phyloP scores from a whole-genome alignment of 2,329 filamentous ascomycete genomes.

The Stachybotrys echinatus region DNA sequence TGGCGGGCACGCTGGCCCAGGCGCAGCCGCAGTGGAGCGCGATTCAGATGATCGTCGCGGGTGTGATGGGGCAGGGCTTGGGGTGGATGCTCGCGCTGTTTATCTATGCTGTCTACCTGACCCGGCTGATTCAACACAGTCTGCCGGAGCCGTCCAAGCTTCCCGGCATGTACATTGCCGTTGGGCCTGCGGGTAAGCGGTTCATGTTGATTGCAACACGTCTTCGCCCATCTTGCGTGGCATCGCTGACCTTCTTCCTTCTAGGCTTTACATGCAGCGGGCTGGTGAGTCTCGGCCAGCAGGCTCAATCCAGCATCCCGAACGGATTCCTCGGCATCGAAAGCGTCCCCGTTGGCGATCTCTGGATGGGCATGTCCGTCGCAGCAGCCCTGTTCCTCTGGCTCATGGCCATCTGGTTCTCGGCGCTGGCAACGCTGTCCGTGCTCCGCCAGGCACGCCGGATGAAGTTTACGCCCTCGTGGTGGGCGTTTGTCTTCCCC shows the following conservation, averaged over 20 bases:
- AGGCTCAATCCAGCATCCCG: conserved; percentile 13
- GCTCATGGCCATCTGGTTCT: conserved; percentile 50
- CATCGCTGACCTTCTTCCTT: neutral
- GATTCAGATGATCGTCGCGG: conserved; percentile 46
- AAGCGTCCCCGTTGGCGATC: conserved; percentile 15
- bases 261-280: conserved; percentile 34
- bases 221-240: neutral
- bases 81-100: conserved; percentile 46
- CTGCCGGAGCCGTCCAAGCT: conserved; percentile 40
- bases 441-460: conserved; percentile 27
- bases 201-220: neutral
- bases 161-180: conserved; percentile 50
- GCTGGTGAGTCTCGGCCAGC: conserved; percentile 40
- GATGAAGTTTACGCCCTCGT: conserved; percentile 41
- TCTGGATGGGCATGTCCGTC: conserved; percentile 39
- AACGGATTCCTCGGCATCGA: conserved; percentile 16
- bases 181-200: conserved; percentile 37
- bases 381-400: conserved; percentile 43
- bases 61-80: conserved; percentile 45
- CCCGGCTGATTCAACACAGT: conserved; percentile 43
- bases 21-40: conserved; percentile 37
- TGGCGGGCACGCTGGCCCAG: conserved; percentile 41
- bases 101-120: conserved; percentile 33
- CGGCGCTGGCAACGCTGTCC: conserved; percentile 32
- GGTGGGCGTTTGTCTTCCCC: conserved; percentile 46